Evolutionary conservation across 2,329 filamentous ascomycete species (phyloP).

Genomic region (Metarhizium rileyi): DNA sequence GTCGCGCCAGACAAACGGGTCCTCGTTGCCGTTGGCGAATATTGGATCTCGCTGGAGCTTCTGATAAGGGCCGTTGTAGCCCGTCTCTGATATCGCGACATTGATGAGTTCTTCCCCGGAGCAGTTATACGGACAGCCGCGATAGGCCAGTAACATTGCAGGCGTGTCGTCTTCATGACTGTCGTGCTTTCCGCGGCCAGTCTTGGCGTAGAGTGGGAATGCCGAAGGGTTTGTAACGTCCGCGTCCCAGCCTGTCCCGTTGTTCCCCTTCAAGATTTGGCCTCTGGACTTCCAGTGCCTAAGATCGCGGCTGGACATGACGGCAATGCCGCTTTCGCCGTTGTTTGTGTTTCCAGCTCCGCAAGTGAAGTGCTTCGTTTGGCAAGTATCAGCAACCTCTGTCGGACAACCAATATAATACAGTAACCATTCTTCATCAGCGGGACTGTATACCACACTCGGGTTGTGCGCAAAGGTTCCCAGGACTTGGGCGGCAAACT

Average conservation of each 20-base stretch:
- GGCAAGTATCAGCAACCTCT: slow-evolving; percentile 6
- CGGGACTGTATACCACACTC: slow-evolving; percentile 32
- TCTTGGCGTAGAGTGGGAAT: slow-evolving; percentile 20
- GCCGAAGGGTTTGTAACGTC: slow-evolving; percentile 32
- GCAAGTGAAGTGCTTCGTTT: slow-evolving; percentile 9
- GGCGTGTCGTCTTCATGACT: neutral
- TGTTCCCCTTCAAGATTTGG: slow-evolving; percentile 11
- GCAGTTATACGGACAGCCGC: slow-evolving; percentile 12
- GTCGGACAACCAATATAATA: slow-evolving; percentile 30
- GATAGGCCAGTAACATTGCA: slow-evolving; percentile 12
- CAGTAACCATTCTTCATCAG: slow-evolving; percentile 32
- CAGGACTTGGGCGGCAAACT: slow-evolving; percentile 28
- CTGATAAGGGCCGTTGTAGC: slow-evolving; percentile 10
- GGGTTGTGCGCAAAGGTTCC: slow-evolving; percentile 37
- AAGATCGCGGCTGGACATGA: slow-evolving; percentile 13
- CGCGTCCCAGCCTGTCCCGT: slow-evolving; percentile 12
- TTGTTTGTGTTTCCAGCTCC: slow-evolving; percentile 13
- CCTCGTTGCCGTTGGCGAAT: slow-evolving; percentile 14
- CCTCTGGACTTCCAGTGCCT: slow-evolving; percentile 10
- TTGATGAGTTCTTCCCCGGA: slow-evolving; percentile 11
- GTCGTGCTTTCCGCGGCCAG: neutral
- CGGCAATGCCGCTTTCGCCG: slow-evolving; percentile 18
- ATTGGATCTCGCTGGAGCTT: slow-evolving; percentile 12
- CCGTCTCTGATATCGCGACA: slow-evolving; percentile 9
- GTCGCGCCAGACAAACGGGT: slow-evolving; percentile 24